Conservation (phyloP, 441 rosid species). For the Gossypium laxum region DNA sequence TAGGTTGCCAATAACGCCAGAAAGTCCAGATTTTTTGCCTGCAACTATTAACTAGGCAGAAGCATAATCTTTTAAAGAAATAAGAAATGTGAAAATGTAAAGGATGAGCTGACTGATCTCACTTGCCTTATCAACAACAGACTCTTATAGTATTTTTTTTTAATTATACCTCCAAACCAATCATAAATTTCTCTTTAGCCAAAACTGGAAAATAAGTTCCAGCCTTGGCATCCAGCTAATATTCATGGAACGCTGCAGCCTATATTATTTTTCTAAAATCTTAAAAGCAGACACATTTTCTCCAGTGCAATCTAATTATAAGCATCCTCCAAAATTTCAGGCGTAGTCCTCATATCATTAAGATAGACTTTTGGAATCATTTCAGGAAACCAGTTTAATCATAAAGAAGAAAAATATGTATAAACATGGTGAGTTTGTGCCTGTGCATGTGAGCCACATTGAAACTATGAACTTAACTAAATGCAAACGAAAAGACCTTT, state of each 20-base stretch:
- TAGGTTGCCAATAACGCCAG: background rate
- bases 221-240: background rate
- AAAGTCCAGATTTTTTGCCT: background rate
- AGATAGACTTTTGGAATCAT: background rate
- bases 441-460: background rate
- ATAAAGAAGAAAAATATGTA: constrained; percentile 2
- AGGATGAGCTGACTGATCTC: background rate
- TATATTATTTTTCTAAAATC: background rate
- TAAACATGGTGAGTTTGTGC: background rate
- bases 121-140: background rate
- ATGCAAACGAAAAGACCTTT: constrained; percentile 42
- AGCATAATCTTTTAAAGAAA: background rate
- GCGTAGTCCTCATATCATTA: background rate
- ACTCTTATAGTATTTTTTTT: background rate
- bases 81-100: background rate
- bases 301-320: constrained; percentile 1
- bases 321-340: background rate
- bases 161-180: background rate
- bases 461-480: constrained; percentile 1
- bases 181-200: background rate
- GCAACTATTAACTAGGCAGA: background rate
- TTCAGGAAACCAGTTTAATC: constrained; percentile 7
- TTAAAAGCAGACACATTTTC: background rate
- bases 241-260: background rate
- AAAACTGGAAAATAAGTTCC: background rate